phyloP scores from a whole-genome alignment of 495 filamentous ascomycete species.

The Neurospora hispaniola region DNA sequence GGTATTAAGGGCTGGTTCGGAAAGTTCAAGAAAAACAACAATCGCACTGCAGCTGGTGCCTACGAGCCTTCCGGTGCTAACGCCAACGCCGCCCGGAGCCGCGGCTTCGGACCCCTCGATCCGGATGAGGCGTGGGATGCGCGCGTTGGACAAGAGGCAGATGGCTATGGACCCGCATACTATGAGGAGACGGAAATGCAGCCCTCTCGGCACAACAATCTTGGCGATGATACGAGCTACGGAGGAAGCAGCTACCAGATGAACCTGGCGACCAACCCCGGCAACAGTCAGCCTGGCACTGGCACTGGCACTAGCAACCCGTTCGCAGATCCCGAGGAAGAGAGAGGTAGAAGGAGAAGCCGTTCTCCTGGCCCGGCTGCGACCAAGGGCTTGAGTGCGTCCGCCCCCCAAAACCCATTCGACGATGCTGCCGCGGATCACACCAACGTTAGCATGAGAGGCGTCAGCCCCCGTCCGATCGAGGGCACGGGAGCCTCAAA shows the following conservation, averaged over 20 bases:
- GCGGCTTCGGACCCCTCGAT: slow-evolving; percentile 45
- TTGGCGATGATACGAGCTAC: slow-evolving; percentile 5
- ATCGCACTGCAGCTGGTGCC: slow-evolving; percentile 45
- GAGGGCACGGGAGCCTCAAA: slow-evolving; percentile 9
- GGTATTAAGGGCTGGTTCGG: slow-evolving; percentile 52
- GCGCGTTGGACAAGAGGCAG: slow-evolving; percentile 49
- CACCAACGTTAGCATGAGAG: slow-evolving; percentile 43
- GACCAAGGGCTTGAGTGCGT: not conserved
- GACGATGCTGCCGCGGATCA: slow-evolving; percentile 41
- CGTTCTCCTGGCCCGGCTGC: slow-evolving; percentile 14
- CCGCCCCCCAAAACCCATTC: slow-evolving; percentile 39
- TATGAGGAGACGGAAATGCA: slow-evolving; percentile 56
- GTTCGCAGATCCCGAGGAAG: slow-evolving; percentile 13
- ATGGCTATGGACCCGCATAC: slow-evolving; percentile 41
- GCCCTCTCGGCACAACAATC: slow-evolving; percentile 10
- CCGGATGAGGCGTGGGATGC: slow-evolving; percentile 68
- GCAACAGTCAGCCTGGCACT: not conserved
- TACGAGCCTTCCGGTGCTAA: slow-evolving; percentile 41
- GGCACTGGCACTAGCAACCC: slow-evolving; percentile 1
- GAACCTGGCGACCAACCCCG: slow-evolving; percentile 26
- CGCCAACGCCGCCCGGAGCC: slow-evolving; percentile 10
- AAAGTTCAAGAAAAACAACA: slow-evolving; percentile 41
- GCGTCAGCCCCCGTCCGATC: slow-evolving; percentile 46
- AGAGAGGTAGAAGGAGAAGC: slow-evolving; percentile 23
- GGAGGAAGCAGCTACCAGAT: slow-evolving; percentile 28